Base-by-base conservation (phyloP, 2,329 filamentous ascomycete genomes). In the Stagonosporopsis rhizophila region DNA sequence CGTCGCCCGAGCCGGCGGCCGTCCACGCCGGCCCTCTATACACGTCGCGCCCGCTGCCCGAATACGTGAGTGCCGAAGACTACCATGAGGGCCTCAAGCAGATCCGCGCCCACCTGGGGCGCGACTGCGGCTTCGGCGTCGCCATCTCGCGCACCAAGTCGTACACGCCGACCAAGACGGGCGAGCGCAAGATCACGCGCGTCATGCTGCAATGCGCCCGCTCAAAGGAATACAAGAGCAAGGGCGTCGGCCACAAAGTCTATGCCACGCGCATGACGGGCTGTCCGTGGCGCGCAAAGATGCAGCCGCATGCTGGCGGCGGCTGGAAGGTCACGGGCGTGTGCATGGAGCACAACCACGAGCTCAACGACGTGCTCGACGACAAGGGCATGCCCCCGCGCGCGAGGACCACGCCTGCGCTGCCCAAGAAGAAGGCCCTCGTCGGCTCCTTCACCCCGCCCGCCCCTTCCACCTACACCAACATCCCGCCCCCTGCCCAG, bases 51-150 rank as follows among this genome's bases (percentile, higher is more conserved):
- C 41, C 52, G 32, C 58, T 60, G 14, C 53, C 53, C 17, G 53
- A 52, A 7, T 60, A 52, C 20, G 58, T 60, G 25, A 49, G 42
- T 7, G 54, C 54, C 30, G 55, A 53, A 30, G 58, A 60, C 49
- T 60, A 60, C 44, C 53, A 60, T 51, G 53, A 60, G 20, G 58
- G 53, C n/a, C 58, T 60, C 35, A 58, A 60, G 46, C 49, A 60
- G 44, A 52, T 58, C 17, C 49, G 58, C 46, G 54, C 58, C 32
- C 53, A 57, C 17, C 54, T 60, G 25, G 58, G 58, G 2, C 58
- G 58, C 15, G 58, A 57, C 41, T 60, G 58, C 32, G 58, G 58
- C 37, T 57, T 58, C 32, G 58, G 58, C 32, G 54, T 58, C 12
- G 58, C 58, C 42, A 60, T 60, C 23, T 60, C 58, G 34, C 49